Conservation (phyloP, 108 stramenopile genomes). For the Skeletonema marinoi region DNA sequence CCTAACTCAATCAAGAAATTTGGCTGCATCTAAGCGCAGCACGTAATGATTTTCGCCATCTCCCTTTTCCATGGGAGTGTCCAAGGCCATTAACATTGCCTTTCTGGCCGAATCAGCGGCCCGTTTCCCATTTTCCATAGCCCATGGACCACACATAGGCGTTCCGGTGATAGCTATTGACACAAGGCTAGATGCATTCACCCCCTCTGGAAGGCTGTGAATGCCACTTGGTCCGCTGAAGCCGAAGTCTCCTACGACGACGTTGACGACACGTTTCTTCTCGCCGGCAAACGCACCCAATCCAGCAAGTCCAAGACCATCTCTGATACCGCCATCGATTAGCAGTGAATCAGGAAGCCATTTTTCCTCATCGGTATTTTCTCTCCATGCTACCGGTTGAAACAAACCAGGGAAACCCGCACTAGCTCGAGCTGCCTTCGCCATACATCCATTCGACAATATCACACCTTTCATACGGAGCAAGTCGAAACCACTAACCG, state of each 20-base stretch:
- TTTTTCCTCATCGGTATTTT: constrained; percentile 15
- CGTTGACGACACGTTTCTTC: constrained; percentile 64
- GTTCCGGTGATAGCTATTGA: constrained; percentile 67
- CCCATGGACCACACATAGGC: constrained; percentile 77
- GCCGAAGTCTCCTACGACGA: constrained; percentile 68
- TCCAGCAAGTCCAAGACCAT: constrained; percentile 62
- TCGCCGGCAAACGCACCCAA: constrained; percentile 20
- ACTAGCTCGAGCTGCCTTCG: constrained; percentile 75
- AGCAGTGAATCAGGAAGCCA: constrained; percentile 47
- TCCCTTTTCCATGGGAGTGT: constrained; percentile 65
- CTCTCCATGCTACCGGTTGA: constrained; percentile 73
- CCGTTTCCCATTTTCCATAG: constrained; percentile 71
- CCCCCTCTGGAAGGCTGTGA: constrained; percentile 40
- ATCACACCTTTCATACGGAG: constrained; percentile 50
- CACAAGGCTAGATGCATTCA: constrained; percentile 49
- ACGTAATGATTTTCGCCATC: constrained; percentile 59
- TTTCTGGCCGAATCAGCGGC: constrained; percentile 64
- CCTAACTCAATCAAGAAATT: constrained; percentile 6
- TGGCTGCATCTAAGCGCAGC: constrained; percentile 66
- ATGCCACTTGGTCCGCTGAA: constrained; percentile 41
- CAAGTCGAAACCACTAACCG: constrained; percentile 77
- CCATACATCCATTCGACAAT: constrained; percentile 66
- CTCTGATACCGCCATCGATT: constrained; percentile 78
- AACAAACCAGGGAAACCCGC: constrained; percentile 81
- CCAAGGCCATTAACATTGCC: constrained; percentile 59